Conservation (phyloP, 257 asterid genomes). For the Penstemon barbatus region DNA sequence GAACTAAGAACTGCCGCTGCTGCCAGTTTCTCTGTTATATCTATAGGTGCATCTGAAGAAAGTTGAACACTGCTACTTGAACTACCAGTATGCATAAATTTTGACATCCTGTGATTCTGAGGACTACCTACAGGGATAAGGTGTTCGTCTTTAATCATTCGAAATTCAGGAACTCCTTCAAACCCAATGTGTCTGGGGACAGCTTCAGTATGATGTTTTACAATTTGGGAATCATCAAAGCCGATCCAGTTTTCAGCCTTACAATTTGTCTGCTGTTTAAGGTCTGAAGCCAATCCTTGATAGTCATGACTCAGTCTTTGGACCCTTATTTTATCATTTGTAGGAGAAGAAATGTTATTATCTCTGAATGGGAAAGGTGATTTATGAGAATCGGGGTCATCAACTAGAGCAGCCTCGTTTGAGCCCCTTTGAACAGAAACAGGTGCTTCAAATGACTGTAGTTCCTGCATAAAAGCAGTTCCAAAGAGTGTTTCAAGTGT, state of each 20-base stretch:
- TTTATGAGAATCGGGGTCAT: slow-evolving; percentile 40
- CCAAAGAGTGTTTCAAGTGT: slow-evolving; percentile 90
- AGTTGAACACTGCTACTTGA: slow-evolving; percentile 34
- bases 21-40: slow-evolving; percentile 54
- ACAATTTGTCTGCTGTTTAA: slow-evolving; percentile 43
- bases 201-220: slow-evolving; percentile 40
- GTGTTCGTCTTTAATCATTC: slow-evolving; percentile 68
- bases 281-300: slow-evolving; percentile 37
- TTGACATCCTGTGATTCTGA: slow-evolving; percentile 40
- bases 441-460: slow-evolving; percentile 80
- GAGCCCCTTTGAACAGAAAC: slow-evolving; percentile 73
- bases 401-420: slow-evolving; percentile 42
- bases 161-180: slow-evolving; percentile 44
- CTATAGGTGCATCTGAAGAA: slow-evolving; percentile 44
- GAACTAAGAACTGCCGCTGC: slow-evolving; percentile 58
- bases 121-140: slow-evolving; percentile 47
- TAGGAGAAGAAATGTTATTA: slow-evolving; percentile 36
- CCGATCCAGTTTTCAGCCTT: slow-evolving; percentile 58
- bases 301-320: slow-evolving; percentile 37
- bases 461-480: slow-evolving; percentile 84
- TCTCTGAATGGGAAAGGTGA: slow-evolving; percentile 41
- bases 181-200: slow-evolving; percentile 43
- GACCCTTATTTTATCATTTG: slow-evolving; percentile 35
- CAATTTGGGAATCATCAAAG: slow-evolving; percentile 41
- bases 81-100: slow-evolving; percentile 41